Base-by-base conservation (phyloP, 75 land plant species). In the Cupressus sempervirens region DNA sequence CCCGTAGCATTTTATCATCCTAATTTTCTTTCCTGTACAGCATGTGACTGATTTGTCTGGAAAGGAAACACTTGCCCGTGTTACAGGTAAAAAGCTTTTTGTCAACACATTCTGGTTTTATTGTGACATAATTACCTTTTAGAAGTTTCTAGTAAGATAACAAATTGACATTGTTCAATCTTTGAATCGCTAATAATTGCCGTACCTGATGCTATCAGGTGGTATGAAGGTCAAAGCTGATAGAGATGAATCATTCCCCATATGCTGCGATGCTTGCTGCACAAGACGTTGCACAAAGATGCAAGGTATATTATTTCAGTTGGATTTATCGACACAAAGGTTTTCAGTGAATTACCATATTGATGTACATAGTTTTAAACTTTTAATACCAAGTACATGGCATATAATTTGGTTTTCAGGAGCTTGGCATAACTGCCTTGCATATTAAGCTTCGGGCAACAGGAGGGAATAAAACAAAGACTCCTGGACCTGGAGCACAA, bases 261-360 rank as follows among this genome's bases (percentile, higher is more conserved):
- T 94, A 94, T 88, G 95, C 95, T 54, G 94, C 95, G 50, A 94
- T 94, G 95, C 95, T 94, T 91, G 95, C 95, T 15, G 95, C 95
- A 9, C 95, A 94, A 81, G 95, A 94, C 87, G 95, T 94, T 65
- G 50, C 50, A 48, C 50, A 48, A 48, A 48, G 50, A 48, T 48
- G 50, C 50, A 48, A 48, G 50, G 50, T 62, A 23, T 62, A 23
- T n/a, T n/a, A n/a, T 62, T 15, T 43, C 4, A 4, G 5, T 62
- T 62, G 67, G 67, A 4, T 81, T 7, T 8, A 43, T 45, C 83
- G 46, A 38, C 38, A 32, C 23, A 38, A n/a, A 18, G 50, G 15
- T 32, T 26, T 81, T n/a, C 30, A 41, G 1, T 2, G 0, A 29
- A 11, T 81, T 7, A 7, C 83, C 54, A 43, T 43, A 40, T 81